phyloP scores from a whole-genome alignment of 2,329 filamentous ascomycete genomes.

The Pseudopyricularia cyperi region DNA sequence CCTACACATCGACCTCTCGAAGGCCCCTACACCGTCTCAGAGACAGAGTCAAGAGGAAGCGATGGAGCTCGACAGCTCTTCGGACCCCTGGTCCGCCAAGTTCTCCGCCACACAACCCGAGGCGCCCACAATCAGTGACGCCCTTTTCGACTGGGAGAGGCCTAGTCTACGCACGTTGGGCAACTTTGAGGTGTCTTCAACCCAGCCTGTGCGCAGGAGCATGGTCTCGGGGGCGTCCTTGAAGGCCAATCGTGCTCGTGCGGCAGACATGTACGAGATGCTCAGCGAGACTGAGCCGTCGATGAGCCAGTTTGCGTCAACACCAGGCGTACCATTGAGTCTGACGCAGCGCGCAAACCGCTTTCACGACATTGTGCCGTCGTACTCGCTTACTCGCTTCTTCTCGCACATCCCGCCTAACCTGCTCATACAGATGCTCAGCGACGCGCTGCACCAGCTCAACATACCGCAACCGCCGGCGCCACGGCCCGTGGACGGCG shows the following conservation, averaged over 20 bases:
- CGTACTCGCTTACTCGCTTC: slow-evolving; percentile 81
- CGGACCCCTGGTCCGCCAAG: slow-evolving; percentile 25
- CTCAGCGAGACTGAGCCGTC: slow-evolving; percentile 71
- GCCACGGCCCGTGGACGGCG: slow-evolving; percentile 26
- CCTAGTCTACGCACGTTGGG: slow-evolving; percentile 45
- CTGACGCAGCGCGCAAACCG: slow-evolving; percentile 79
- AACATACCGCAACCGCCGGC: slow-evolving; percentile 59
- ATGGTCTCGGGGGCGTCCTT: slow-evolving; percentile 21
- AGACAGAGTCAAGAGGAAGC: slow-evolving; percentile 12
- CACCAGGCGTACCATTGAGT: slow-evolving; percentile 64
- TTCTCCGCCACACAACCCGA: slow-evolving; percentile 81
- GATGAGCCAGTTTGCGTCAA: slow-evolving; percentile 72
- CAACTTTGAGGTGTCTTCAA: slow-evolving; percentile 29
- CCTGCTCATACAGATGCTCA: slow-evolving; percentile 67
- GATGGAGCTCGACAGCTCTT: slow-evolving; percentile 56
- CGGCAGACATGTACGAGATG: slow-evolving; percentile 30
- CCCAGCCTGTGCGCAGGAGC: slow-evolving; percentile 29
- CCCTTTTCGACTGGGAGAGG: slow-evolving; percentile 78
- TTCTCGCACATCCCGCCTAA: slow-evolving; percentile 68
- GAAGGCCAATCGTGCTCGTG: slow-evolving; percentile 11
- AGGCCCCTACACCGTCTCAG: slow-evolving; percentile 43
- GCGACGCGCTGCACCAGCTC: slow-evolving; percentile 70
- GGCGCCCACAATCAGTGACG: slow-evolving; percentile 53
- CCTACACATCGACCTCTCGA: slow-evolving; percentile 75
- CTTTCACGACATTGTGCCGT: slow-evolving; percentile 84